Evolutionary conservation across 2,329 filamentous ascomycete genomes (phyloP).

Genomic region (Zelopaecilomyces penicillatus): DNA sequence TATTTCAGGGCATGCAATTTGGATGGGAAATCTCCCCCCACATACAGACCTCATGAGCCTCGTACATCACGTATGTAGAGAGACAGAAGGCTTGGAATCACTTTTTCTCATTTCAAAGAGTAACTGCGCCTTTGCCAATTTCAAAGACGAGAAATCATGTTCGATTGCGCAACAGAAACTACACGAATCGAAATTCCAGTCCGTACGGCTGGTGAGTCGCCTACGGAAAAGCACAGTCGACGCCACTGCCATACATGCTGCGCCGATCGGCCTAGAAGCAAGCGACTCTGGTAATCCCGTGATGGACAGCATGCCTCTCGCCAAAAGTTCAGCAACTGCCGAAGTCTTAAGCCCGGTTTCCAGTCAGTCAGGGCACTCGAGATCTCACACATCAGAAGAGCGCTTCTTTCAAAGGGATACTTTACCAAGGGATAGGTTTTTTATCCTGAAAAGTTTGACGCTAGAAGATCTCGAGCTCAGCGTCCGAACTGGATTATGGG

Average conservation of each 20-base stretch:
- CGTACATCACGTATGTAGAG: slow-evolving; percentile 83
- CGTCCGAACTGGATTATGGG: slow-evolving; percentile 82
- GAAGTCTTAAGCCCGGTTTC: slow-evolving; percentile 3
- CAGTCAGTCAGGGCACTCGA: slow-evolving; percentile 1
- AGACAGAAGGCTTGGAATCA: slow-evolving; percentile 73
- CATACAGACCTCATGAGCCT: slow-evolving; percentile 72
- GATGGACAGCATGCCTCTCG: neutral
- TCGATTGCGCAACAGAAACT: slow-evolving; percentile 70
- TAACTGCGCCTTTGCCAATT: slow-evolving; percentile 96
- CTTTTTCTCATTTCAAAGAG: slow-evolving; percentile 93
- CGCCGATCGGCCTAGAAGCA: slow-evolving; percentile 47
- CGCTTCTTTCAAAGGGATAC: neutral
- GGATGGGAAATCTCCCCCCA: slow-evolving; percentile 90
- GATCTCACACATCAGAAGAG: neutral
- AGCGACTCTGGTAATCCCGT: slow-evolving; percentile 18
- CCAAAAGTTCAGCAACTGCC: neutral
- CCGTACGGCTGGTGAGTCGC: slow-evolving; percentile 77
- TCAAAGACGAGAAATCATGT: slow-evolving; percentile 71
- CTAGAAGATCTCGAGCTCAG: slow-evolving; percentile 84
- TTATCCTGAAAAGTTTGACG: slow-evolving; percentile 88
- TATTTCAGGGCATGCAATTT: slow-evolving; percentile 68
- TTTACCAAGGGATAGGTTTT: slow-evolving; percentile 62
- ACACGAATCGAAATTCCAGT: slow-evolving; percentile 84
- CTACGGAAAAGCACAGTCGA: slow-evolving; percentile 53
- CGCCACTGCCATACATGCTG: slow-evolving; percentile 36